Conservation (phyloP, 192 early-diverging fungal genomes). For the Gryganskiella cystojenkinii region DNA sequence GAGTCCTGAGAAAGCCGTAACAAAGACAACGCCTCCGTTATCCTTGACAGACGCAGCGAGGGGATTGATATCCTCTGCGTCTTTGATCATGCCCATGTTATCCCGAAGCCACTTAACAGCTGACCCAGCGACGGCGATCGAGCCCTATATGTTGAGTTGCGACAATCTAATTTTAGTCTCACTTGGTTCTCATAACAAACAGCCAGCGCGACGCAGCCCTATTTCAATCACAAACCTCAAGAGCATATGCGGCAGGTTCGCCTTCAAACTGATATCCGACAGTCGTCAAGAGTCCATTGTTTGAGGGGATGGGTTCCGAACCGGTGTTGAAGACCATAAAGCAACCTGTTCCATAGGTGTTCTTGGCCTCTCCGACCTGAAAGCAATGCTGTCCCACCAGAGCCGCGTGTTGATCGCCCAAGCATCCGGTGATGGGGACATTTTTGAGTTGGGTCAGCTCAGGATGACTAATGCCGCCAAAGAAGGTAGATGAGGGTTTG, state of each 20-base stretch:
- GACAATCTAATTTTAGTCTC: too few relatives aligned
- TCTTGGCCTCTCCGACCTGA: slow-evolving; percentile 88
- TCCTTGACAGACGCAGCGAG: slow-evolving; percentile 76
- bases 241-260: slow-evolving; percentile 78
- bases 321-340: slow-evolving; percentile 98
- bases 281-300: slow-evolving; percentile 89
- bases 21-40: slow-evolving; percentile 94
- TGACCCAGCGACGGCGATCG: slow-evolving; percentile 91
- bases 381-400: slow-evolving; percentile 96
- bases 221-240: too few relatives aligned
- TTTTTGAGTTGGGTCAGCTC: slow-evolving; percentile 68
- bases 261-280: slow-evolving; percentile 90
- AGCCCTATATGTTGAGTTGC: slow-evolving; percentile 67
- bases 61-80: slow-evolving; percentile 75
- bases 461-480: slow-evolving; percentile 63
- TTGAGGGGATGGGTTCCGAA: slow-evolving; percentile 73
- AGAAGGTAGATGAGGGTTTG: slow-evolving; percentile 81
- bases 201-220: too few relatives aligned
- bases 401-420: slow-evolving; percentile 97
- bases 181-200: too few relatives aligned
- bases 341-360: slow-evolving; percentile 97
- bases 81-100: slow-evolving; percentile 83
- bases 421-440: slow-evolving; percentile 85
- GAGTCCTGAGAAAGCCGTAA: slow-evolving; percentile 92
- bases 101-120: slow-evolving; percentile 93